These are phyloP conservation scores for Gamsiella multidivaricata DNA, from an alignment of 192 early-diverging fungal species.

Conservation along the genomic window DNA sequence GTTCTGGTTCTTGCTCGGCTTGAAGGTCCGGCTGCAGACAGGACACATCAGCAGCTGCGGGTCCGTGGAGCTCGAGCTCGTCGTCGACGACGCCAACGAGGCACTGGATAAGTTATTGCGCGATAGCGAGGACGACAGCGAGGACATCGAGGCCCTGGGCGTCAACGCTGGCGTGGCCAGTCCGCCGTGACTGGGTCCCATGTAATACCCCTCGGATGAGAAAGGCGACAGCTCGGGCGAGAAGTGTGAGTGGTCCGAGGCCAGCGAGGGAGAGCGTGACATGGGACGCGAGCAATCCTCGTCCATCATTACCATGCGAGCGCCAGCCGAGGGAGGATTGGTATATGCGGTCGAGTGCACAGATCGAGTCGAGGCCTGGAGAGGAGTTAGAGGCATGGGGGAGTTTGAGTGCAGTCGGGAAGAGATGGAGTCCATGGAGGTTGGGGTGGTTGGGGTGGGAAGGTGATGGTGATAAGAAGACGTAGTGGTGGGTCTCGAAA, in stretches of 20 bases:
- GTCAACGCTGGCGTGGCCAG: conserved; percentile 9
- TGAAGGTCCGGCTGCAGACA: conserved; percentile 47
- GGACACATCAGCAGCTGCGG: conserved; percentile 35
- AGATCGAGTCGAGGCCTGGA: conserved; percentile 16
- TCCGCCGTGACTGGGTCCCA: not conserved
- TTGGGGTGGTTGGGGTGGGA: conserved; percentile 26
- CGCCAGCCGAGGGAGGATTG: conserved; percentile 3
- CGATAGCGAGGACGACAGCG: no score
- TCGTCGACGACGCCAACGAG: not conserved
- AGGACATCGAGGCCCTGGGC: conserved; percentile 13
- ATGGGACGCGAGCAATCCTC: conserved; percentile 24
- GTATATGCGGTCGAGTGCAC: conserved; percentile 1
- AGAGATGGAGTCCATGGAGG: conserved; percentile 2
- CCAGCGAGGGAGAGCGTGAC: conserved; percentile 37
- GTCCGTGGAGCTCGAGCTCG: not conserved
- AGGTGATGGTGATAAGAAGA: conserved; percentile 22
- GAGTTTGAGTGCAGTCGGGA: conserved; percentile 1
- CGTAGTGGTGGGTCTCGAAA: conserved; percentile 21
- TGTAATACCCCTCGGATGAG: conserved; percentile 11
- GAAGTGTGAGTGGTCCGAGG: conserved; percentile 28
- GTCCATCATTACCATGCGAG: conserved; percentile 20
- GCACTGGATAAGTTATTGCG: no score
- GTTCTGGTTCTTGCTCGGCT: conserved; percentile 55
- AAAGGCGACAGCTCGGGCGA: conserved; percentile 27
- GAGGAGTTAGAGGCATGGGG: conserved; percentile 18